Conservation (phyloP, 805 yeast genomes). For the Yarrowia osloensis region DNA sequence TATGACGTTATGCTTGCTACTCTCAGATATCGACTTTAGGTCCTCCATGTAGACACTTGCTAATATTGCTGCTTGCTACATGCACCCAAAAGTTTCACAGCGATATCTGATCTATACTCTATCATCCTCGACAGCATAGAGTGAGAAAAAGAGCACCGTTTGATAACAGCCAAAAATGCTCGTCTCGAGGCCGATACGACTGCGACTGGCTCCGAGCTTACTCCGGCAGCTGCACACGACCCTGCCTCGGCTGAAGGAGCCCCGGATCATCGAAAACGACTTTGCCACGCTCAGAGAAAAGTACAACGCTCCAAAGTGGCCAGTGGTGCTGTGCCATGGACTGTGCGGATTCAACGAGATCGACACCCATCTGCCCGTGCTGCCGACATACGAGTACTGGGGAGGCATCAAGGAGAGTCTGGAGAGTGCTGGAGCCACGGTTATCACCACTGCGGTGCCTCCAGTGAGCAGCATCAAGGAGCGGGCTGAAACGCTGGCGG, state of each 20-base stretch:
- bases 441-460: slow-evolving; percentile 75
- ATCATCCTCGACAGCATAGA: neutral
- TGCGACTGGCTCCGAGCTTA: neutral
- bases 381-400: slow-evolving; percentile 69
- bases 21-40: no score
- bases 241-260: neutral
- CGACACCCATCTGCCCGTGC: slow-evolving; percentile 45
- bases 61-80: neutral
- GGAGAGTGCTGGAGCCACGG: slow-evolving; percentile 62
- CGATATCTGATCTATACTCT: neutral
- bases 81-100: neutral
- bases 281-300: slow-evolving; percentile 41
- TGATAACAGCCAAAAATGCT: neutral
- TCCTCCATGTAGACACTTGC: neutral
- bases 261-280: slow-evolving; percentile 33
- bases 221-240: neutral
- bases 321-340: slow-evolving; percentile 85
- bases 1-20: no score
- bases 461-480: slow-evolving; percentile 75
- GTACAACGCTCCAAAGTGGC: slow-evolving; percentile 63
- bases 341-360: slow-evolving; percentile 75
- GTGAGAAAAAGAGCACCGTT: neutral
- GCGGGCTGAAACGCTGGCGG: slow-evolving; percentile 58
- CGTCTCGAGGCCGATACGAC: neutral
- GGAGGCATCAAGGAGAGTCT: slow-evolving; percentile 69